Evolutionary conservation across 2,329 filamentous ascomycete genomes (phyloP), one percentile per base, ranked within the genome.

Genomic region (Magnaporthiopsis incrustans): DNA sequence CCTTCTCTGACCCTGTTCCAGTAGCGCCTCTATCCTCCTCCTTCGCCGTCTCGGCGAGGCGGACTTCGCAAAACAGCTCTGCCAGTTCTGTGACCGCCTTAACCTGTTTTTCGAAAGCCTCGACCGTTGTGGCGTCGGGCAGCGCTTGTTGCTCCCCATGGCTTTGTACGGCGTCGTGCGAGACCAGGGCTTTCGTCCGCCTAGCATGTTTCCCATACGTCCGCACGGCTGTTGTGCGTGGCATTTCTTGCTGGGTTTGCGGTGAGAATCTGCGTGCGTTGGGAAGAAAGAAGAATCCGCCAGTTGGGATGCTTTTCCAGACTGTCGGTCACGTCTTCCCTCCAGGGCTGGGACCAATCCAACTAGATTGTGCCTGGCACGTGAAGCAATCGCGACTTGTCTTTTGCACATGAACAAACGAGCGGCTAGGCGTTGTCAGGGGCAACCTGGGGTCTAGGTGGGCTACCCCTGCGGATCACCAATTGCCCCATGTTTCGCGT

Each of bases 211-310:
- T 50, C 12, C 61, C 61, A n/a, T 62, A 62, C n/a, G 66, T 69
- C 12, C 68, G 63, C n/a, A 66, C 67, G 15, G 64, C 62, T 26
- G 27, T 50, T 64, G 63, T 65, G n/a, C 64, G 64, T 50, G 64
- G 62, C 66, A 67, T 67, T 33, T 12, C 62, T 32, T 56, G 18
- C 18, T 30, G 18, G 44, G 44, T n/a, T 22, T 53, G 44, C 44
- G 22, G 3, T 22, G 12, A 22, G 44, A 22, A n/a, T 53, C 3
- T 10, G 22, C 44, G 10, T n/a, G 44, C 1, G 44, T n/a, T 53
- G 44, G 8, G 5, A 53, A n/a, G 7, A n/a, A 53, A 30, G 27
- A 30, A 30, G 27, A 53, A 53, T 3, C 15, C 8, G n/a, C 44
- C 2, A 10, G 44, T n/a, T n/a, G 6, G 6, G 44, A n/a, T 53